Conservation (phyloP, 2,329 filamentous ascomycete species). For the Teratosphaeria pseudoeucalypti region DNA sequence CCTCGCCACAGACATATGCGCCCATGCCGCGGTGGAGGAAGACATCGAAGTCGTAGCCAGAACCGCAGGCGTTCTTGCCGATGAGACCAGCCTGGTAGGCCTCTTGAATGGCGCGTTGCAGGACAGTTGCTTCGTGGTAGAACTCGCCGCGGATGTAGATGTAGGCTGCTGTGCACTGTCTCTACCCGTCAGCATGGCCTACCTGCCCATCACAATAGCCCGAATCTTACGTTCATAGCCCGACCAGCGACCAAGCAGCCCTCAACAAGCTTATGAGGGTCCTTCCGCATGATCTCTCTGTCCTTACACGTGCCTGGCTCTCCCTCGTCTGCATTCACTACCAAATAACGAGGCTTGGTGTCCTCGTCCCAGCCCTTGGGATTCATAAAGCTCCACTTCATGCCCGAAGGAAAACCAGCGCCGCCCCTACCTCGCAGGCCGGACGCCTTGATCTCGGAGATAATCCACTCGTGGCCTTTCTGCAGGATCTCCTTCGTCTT, state of each 20-base stretch:
- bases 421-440: slow-evolving; percentile 91
- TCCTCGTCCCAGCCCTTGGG: slow-evolving; percentile 99
- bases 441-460: slow-evolving; percentile 92
- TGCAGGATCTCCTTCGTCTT: slow-evolving; percentile 97
- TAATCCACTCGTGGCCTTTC: slow-evolving; percentile 98
- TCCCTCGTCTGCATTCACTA: slow-evolving; percentile 97
- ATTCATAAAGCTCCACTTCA: slow-evolving; percentile 99
- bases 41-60: slow-evolving; percentile 96
- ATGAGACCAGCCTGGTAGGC: slow-evolving; percentile 90
- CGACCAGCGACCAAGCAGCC: slow-evolving; percentile 91
- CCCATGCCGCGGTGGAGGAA: slow-evolving; percentile 94
- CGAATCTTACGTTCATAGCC: slow-evolving; percentile 66
- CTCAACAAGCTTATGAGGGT: slow-evolving; percentile 97
- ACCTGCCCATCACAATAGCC: neutral
- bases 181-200: neutral
- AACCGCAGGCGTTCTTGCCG: slow-evolving; percentile 95
- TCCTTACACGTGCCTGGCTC: slow-evolving; percentile 99
- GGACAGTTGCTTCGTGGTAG: slow-evolving; percentile 83
- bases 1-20: slow-evolving; percentile 95
- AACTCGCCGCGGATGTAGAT: slow-evolving; percentile 99
- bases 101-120: slow-evolving; percentile 94
- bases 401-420: slow-evolving; percentile 91
- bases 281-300: slow-evolving; percentile 99
- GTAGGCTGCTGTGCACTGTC: slow-evolving; percentile 76
- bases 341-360: slow-evolving; percentile 85